Evolutionary conservation across 768 basidiomycete genomes (phyloP).

Genomic region (Boletus vinaceobasis): DNA sequence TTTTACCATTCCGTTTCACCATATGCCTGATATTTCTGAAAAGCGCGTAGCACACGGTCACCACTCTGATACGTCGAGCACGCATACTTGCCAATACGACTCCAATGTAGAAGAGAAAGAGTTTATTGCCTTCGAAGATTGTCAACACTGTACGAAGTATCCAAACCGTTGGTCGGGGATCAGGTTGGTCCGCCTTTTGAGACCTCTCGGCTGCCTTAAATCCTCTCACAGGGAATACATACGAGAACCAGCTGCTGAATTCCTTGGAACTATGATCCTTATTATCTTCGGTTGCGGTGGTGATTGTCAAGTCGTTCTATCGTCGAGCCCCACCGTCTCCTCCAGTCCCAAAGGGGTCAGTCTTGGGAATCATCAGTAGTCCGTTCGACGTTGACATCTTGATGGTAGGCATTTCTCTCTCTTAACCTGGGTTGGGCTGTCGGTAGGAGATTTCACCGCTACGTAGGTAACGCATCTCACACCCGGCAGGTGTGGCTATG

Average conservation of each 20-base stretch:
- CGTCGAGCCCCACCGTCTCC: constrained; percentile 43
- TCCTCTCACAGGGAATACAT: constrained; percentile 36
- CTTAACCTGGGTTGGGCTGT: constrained; percentile 32
- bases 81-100: constrained; percentile 8
- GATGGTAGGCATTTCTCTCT: constrained; percentile 21
- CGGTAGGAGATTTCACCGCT: constrained; percentile 16
- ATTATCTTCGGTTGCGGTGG: constrained; percentile 59
- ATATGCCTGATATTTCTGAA: constrained; percentile 22
- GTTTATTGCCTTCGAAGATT: constrained; percentile 22
- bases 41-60: constrained; percentile 1
- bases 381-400: background rate
- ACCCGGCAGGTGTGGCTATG: constrained; percentile 46
- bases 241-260: constrained; percentile 62
- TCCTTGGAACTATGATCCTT: constrained; percentile 55
- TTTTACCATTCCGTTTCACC: background rate
- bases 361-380: constrained; percentile 1
- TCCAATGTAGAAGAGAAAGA: background rate
- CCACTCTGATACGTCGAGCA: constrained; percentile 20
- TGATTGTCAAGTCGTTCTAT: constrained; percentile 54
- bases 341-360: constrained; percentile 54
- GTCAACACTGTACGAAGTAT: constrained; percentile 35
- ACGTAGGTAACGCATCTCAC: background rate
- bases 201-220: background rate
- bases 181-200: constrained; percentile 36
- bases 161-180: constrained; percentile 54